Evolutionary conservation across 768 basidiomycete genomes (phyloP).

Genomic region (Pisolithus orientalis): DNA sequence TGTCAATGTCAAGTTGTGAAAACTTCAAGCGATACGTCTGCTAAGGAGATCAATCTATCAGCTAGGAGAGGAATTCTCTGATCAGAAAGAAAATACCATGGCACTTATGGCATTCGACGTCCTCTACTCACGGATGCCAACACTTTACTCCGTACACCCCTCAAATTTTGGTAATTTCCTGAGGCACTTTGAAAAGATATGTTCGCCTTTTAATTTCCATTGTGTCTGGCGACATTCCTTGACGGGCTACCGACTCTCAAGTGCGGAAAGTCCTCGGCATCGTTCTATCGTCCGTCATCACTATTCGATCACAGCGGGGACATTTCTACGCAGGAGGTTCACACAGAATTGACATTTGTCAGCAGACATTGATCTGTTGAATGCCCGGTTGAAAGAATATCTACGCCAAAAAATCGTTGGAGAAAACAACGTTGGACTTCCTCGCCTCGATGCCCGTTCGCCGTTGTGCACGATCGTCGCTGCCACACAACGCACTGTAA

Average conservation of each 20-base stretch:
- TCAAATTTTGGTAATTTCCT: constrained; percentile 2
- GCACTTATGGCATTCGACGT: too few relatives aligned
- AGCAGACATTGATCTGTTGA: neutral
- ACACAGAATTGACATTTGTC: neutral
- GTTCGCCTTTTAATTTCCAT: constrained; percentile 30
- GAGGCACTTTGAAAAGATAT: constrained; percentile 21
- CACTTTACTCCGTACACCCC: too few relatives aligned
- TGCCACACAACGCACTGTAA: neutral
- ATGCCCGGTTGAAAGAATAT: neutral
- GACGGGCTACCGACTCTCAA: neutral
- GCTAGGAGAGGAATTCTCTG: too few relatives aligned
- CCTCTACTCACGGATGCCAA: too few relatives aligned
- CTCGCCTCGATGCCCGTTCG: neutral
- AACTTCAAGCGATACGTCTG: too few relatives aligned
- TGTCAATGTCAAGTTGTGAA: constrained; percentile 18
- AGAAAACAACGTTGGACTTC: neutral
- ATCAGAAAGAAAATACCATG: too few relatives aligned
- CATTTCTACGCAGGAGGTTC: neutral
- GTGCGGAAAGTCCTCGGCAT: neutral
- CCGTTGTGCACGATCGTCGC: neutral
- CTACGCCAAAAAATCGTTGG: neutral
- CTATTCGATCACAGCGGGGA: neutral
- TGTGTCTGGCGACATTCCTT: constrained; percentile 32
- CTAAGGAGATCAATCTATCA: too few relatives aligned
- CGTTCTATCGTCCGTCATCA: neutral